Conservation (phyloP, 2,329 filamentous ascomycete species). For the Trichophaea hybrida region DNA sequence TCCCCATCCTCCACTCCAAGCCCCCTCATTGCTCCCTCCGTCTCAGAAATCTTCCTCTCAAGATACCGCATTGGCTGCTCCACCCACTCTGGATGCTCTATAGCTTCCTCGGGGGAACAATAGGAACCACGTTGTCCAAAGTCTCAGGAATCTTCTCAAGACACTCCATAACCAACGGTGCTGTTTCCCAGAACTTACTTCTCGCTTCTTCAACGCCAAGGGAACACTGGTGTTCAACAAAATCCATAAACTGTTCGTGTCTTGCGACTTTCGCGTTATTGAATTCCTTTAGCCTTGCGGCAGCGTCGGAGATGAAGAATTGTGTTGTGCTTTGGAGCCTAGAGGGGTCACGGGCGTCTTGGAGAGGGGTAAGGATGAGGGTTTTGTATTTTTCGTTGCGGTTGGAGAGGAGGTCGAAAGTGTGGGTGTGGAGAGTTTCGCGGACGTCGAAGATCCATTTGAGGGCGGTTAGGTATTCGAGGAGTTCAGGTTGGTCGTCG, state of each 20-base stretch:
- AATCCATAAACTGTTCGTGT: slow-evolving; percentile 58
- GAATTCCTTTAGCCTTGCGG: slow-evolving; percentile 55
- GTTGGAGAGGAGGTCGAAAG: slow-evolving; percentile 71
- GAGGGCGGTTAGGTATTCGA: slow-evolving; percentile 84
- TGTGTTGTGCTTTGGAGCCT: slow-evolving; percentile 64
- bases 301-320: slow-evolving; percentile 70
- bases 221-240: slow-evolving; percentile 72
- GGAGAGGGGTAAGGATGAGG: slow-evolving; percentile 70
- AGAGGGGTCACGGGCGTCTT: slow-evolving; percentile 54
- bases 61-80: slow-evolving; percentile 80
- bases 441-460: slow-evolving; percentile 96
- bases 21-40: slow-evolving; percentile 85
- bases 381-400: slow-evolving; percentile 76
- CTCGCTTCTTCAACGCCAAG: slow-evolving; percentile 83
- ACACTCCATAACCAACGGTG: slow-evolving; percentile 62
- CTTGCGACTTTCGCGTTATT: slow-evolving; percentile 59
- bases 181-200: slow-evolving; percentile 95
- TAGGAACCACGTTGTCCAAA: slow-evolving; percentile 31
- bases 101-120: slow-evolving; percentile 64
- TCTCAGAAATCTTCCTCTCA: slow-evolving; percentile 68
- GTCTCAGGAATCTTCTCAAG: slow-evolving; percentile 61
- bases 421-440: slow-evolving; percentile 71
- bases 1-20: slow-evolving; percentile 82
- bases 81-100: slow-evolving; percentile 72
- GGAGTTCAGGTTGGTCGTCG: slow-evolving; percentile 65